Evolutionary conservation across 139 green algal genomes (phyloP), one percentile per base, ranked within the genome.

Genomic region (Micromonas commoda): DNA sequence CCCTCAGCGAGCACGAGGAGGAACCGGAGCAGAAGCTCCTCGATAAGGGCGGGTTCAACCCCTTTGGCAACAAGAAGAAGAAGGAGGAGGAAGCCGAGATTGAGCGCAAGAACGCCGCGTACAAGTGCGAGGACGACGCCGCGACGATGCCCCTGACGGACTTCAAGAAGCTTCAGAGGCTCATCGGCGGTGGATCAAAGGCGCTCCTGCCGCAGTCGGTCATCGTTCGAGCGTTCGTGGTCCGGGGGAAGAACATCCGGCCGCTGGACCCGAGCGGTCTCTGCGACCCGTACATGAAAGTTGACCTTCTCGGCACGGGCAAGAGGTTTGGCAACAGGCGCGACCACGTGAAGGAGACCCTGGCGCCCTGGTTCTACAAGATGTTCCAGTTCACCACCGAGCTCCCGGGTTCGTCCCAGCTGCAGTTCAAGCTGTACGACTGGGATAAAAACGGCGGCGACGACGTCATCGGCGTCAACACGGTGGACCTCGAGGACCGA

Each of bases 361-460:
- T 60, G 5, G 29, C 68, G 52, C 72, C 72, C 4, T 69, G 57
- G 57, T 78, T 78, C 34, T 69, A 78, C 53, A 53, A 69, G 13
- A 70, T 21, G 23, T 68, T 52, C 32, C 21, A 78, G 52, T 69
- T 70, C 53, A 20, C 23, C 21, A 78, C 72, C 32, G 57, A 68
- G 2, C 1, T 78, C 16, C 72, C 72, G 5, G 72, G 72, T 29
- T 45, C 39, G 24, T 45, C 52, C 19, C 21, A 69, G 2, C 21
- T 78, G 35, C 26, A 61, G 16, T 32, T 68, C 21, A 37, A 69
- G 16, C 52, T 78, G 19, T 78, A 24, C 3, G 52, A 78, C 61
- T 78, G 21, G 19, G 52, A 78, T 29, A 78, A 78, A 2, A 16
- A 28, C 21, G 33, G 31, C 0, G 34, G 26, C 13, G 72, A 78